Base-by-base conservation (phyloP, 2,329 filamentous ascomycete genomes). In the Alternaria solani region DNA sequence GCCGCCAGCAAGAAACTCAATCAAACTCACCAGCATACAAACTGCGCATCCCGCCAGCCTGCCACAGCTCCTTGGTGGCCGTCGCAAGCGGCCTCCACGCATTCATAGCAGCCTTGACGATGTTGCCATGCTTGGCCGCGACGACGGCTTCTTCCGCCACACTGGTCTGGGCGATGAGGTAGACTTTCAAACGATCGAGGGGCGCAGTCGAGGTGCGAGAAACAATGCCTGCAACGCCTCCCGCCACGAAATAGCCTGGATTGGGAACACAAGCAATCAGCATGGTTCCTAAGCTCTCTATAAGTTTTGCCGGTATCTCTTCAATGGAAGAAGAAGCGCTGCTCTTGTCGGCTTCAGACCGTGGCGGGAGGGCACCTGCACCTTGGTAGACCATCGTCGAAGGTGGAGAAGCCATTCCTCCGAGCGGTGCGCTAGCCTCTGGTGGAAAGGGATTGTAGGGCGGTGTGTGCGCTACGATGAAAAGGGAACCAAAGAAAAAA, bases 221-320 rank as follows among this genome's bases (percentile, higher is more conserved):
- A 73, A 97, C 90, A 78, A 93, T 94, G 78, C 95, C 95, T 78
- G 94, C 93, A 77, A 96, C 85, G 80, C 93, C 95, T 84, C 95
- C 95, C 79, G 95, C 95, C 82, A 96, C 81, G 81, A 98, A 99
- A 83, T 98, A 99, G 86, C 95, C 95, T 96, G 91, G 86, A 88
- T 93, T 87, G 80, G 91, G 92, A 80, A 93, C 84, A 78, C 80
- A 81, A 77, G 78, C 77, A 84, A 90, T 85, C 81, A 85, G 83
- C 81, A 78, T 78, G 65, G 79, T 72, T 75, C 77, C 76, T 69
- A 80, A 70, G 71, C 67, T 74, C 70, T 73, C 69, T 69, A 71
- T 41, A 64, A 70, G 55, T 52, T 64, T 66, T 63, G 60, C 66
- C 43, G 70, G 72, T 63, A 67, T 68, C 64, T 77, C 70, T 65